Percentiles rank a stretch among this genome's conserved stretches.
phyloP scores from a whole-genome alignment of 129 eudicot species.

The Helianthus tuberosus region DNA sequence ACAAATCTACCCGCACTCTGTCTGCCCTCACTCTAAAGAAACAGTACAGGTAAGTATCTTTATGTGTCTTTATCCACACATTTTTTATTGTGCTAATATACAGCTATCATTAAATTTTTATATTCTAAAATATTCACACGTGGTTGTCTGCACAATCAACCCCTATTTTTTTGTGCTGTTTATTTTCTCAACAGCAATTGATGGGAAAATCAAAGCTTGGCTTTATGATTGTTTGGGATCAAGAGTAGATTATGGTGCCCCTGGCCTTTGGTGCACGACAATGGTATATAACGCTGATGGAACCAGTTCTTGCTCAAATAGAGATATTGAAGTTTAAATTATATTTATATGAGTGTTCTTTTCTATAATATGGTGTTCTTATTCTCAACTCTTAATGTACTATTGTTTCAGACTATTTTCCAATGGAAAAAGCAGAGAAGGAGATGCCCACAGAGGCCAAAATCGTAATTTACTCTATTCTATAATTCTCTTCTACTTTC shows the following conservation, averaged over 20 bases:
- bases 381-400: conserved; percentile 10
- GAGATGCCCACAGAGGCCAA: too few species aligned
- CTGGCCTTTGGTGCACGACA: conserved; percentile 84
- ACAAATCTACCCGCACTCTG: conserved; percentile 38
- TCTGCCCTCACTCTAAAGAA: conserved; percentile 83
- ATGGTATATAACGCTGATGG: conserved; percentile 89
- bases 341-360: not conserved
- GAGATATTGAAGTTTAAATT: not conserved
- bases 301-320: conserved; percentile 53
- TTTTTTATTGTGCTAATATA: conserved; percentile 1
- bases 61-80: not conserved
- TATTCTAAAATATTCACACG: not conserved
- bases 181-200: conserved; percentile 80
- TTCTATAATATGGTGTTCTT: not conserved
- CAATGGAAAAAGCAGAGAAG: conserved; percentile 89
- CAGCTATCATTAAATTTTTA: not conserved
- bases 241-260: conserved; percentile 85
- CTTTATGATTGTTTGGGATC: conserved; percentile 83
- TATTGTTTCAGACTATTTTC: conserved; percentile 65
- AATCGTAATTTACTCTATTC: too few species aligned
- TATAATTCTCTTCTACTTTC: too few species aligned
- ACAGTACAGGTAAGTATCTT: conserved; percentile 55
- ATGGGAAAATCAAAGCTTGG: conserved; percentile 90
- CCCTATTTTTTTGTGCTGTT: conserved; percentile 47
- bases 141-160: not conserved